Base-by-base conservation (phyloP, 768 basidiomycete species). In the Galerina sulciceps region DNA sequence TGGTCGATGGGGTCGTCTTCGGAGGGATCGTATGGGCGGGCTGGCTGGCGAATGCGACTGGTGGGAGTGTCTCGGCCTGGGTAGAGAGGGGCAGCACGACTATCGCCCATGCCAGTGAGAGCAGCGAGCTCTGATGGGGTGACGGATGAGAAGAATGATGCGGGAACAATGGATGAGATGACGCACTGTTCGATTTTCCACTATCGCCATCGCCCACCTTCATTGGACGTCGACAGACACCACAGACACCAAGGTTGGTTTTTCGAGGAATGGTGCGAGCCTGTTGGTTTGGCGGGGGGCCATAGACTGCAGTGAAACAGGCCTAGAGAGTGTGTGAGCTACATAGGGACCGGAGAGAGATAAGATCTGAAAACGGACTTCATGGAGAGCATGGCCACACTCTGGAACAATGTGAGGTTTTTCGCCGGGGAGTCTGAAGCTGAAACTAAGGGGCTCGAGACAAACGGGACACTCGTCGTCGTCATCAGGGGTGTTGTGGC, bases 301-400 rank as follows among this genome's bases (percentile, higher is more conserved):
- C 96, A 73, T 99, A 99, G 4, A 99, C 96, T 6, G 94, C 94
- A 14, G 88, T 92, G 72, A 98, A 99, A 74, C 97, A 99, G 14
- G 94, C 96, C 91, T 96, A 48, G 57, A 17, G 48, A 36, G 40
- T 41, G 37, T 53, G 62, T 31, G 52, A 58, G 54, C 54, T 54
- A 35, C 36, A 58, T 49, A 20, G 65, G 18, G 50, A 47, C 59
- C 53, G 10, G 56, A 22, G 51, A 40, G 41, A 5, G 42, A 52
- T 57, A 53, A 60, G 59, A 37, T 41, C 68, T 57, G 38, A 34
- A n/a, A n/a, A 70, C 79, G 63, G 55, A 90, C 94, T 80, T 95
- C 90, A 76, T 98, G 97, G n/a, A 99, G 85, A 36, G 94, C 90
- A 77, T 99, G 97, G 37, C 97, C 96, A 65, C 97, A 99, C 71